Evolutionary conservation across 768 basidiomycete genomes (phyloP).

Genomic region (Ramaria sp.): DNA sequence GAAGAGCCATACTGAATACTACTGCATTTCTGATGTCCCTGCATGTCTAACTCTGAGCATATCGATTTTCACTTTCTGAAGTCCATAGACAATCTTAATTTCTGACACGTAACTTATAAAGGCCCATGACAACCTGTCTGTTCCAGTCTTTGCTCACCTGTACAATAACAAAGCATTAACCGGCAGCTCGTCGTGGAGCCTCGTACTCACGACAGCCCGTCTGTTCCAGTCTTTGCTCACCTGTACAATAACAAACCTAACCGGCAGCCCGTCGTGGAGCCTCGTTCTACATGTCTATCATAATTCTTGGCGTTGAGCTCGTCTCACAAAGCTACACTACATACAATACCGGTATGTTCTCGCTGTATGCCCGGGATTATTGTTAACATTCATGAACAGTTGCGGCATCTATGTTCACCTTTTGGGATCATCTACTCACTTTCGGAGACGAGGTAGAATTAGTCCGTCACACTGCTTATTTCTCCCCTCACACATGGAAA

Average conservation of each 20-base stretch:
- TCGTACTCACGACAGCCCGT: not conserved
- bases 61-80: no score
- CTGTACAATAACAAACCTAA: no score
- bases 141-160: no score
- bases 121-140: no score
- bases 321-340: constrained; percentile 1
- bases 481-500: not conserved
- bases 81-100: no score
- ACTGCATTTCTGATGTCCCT: no score
- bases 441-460: constrained; percentile 1
- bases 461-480: not conserved
- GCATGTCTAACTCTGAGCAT: no score
- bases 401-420: constrained; percentile 2
- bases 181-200: not conserved
- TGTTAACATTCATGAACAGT: not conserved
- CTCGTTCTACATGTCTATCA: not conserved
- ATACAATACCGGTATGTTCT: constrained; percentile 4
- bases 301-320: not conserved
- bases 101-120: no score
- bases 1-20: no score
- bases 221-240: no score
- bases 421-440: constrained; percentile 5
- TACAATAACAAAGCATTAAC: no score
- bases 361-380: no score
- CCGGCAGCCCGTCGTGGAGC: not conserved